A percentile compares a stretch with the other conserved stretches of the same genome.
Conservation (phyloP, 2,329 filamentous ascomycete species). For the Fusarium ambrosium region DNA sequence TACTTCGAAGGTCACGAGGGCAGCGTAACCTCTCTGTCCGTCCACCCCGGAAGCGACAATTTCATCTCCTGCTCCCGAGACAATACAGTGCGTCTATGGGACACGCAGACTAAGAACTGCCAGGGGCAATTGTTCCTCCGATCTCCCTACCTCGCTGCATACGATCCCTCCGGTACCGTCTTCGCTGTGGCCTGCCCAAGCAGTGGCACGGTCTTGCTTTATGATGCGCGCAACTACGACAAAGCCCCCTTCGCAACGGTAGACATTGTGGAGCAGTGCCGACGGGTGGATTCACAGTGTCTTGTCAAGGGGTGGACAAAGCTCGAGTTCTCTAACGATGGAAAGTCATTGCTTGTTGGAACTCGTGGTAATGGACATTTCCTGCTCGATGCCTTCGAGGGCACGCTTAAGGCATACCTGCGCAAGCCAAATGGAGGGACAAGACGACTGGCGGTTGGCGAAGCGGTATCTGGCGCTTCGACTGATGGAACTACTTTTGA, state of each 20-base stretch:
- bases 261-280: constrained; percentile 75
- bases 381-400: constrained; percentile 92
- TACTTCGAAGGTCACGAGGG: constrained; percentile 95
- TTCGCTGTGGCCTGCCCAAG: constrained; percentile 90
- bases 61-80: constrained; percentile 94
- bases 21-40: constrained; percentile 83
- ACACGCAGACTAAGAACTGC: constrained; percentile 82
- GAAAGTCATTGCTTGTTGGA: constrained; percentile 85
- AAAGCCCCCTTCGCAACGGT: constrained; percentile 90
- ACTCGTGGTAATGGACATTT: constrained; percentile 90
- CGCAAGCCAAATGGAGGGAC: constrained; percentile 69
- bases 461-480: constrained; percentile 57
- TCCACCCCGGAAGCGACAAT: constrained; percentile 89
- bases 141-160: constrained; percentile 85
- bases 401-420: constrained; percentile 81
- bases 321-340: constrained; percentile 96
- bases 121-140: constrained; percentile 85
- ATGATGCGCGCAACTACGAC: constrained; percentile 94
- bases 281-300: constrained; percentile 67
- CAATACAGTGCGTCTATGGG: constrained; percentile 93
- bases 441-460: constrained; percentile 66
- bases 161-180: constrained; percentile 91
- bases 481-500: constrained; percentile 58
- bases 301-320: constrained; percentile 84
- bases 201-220: constrained; percentile 85